Percentiles rank a stretch among this genome's conserved stretches.
Conservation (phyloP, 148 eudicot genomes). For the Rhododendron vialii region DNA sequence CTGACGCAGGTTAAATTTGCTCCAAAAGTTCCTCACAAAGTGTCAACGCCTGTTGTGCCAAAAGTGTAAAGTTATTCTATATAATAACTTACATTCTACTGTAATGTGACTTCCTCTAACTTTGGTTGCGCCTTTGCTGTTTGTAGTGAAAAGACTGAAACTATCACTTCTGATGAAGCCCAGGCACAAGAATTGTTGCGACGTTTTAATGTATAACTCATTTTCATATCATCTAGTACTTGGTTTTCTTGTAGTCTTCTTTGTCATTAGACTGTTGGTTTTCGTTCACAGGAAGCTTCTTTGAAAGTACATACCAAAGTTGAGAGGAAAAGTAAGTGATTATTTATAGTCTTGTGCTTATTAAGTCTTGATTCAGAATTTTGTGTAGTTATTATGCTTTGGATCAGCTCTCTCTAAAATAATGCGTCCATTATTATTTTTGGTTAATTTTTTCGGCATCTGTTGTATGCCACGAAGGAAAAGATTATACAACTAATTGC, state of each 20-base stretch:
- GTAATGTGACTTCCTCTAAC: neutral
- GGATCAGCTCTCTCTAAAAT: neutral
- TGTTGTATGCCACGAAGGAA: neutral
- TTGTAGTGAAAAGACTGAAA: constrained; percentile 67
- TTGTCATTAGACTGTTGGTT: constrained; percentile 7
- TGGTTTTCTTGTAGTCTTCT: neutral
- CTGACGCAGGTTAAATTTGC: constrained; percentile 54
- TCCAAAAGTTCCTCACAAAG: constrained; percentile 62
- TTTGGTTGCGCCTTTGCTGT: neutral
- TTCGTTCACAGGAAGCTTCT: constrained; percentile 53
- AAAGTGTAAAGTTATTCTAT: constrained; percentile 45
- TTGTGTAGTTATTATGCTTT: neutral
- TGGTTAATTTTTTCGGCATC: neutral
- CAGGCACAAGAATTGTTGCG: constrained; percentile 50
- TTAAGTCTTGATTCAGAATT: neutral
- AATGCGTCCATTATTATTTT: neutral
- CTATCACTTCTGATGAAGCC: constrained; percentile 38
- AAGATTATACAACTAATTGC: neutral
- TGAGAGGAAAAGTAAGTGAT: constrained; percentile 58
- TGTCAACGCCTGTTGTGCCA: constrained; percentile 31
- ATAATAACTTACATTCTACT: neutral
- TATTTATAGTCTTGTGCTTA: neutral
- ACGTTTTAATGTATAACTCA: constrained; percentile 48
- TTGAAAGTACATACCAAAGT: constrained; percentile 35
- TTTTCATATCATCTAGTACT: neutral